These are phyloP conservation scores for Alectoria sarmentosa DNA, from an alignment of 495 filamentous ascomycete species.

Conservation along the genomic window DNA sequence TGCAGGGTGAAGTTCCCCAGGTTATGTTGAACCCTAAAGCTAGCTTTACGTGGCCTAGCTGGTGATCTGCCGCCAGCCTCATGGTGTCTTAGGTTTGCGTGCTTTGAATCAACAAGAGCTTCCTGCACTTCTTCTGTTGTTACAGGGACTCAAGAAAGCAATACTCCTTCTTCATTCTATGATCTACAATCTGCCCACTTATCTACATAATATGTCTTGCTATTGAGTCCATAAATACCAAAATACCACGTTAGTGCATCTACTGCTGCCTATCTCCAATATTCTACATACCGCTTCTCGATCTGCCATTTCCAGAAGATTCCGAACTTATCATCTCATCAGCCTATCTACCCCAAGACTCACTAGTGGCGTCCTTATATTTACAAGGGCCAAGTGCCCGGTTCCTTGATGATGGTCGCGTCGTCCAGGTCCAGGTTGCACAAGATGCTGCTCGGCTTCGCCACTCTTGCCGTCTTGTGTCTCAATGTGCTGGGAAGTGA, in stretches of 20 bases:
- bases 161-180: background rate
- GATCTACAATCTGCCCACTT: background rate
- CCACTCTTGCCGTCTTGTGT: constrained; percentile 9
- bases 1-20: background rate
- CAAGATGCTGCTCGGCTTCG: constrained; percentile 4
- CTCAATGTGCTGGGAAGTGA: background rate
- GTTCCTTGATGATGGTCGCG: background rate
- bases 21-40: too few relatives aligned
- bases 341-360: background rate
- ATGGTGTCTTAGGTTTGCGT: background rate
- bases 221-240: background rate
- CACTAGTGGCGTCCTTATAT: background rate
- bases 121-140: background rate
- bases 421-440: background rate
- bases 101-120: background rate
- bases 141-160: background rate
- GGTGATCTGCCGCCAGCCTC: constrained; percentile 9
- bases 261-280: constrained; percentile 9
- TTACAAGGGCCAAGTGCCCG: constrained; percentile 2
- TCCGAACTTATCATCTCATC: background rate
- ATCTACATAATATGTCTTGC: background rate
- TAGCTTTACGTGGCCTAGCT: constrained; percentile 3
- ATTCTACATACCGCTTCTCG: background rate
- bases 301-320: background rate
- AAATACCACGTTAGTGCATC: background rate